Conservation (phyloP, 2,329 filamentous ascomycete species). For the Fusarium caatingaense region DNA sequence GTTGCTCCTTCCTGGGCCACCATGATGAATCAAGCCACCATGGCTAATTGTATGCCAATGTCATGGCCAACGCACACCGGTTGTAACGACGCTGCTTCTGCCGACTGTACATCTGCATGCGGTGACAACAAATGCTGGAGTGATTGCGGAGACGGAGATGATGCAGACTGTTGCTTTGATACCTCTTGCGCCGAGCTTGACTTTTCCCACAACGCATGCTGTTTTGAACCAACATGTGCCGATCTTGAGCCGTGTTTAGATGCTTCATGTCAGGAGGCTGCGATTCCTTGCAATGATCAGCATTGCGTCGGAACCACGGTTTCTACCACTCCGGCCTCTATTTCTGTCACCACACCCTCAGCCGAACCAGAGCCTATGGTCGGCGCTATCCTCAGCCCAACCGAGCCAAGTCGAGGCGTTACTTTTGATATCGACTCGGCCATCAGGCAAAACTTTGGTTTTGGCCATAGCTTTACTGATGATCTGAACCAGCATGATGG, state of each 20-base stretch:
- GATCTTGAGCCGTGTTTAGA: conserved; percentile 55
- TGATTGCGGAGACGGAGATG: conserved; percentile 49
- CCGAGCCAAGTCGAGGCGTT: conserved; percentile 16
- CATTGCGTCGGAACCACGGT: conserved; percentile 49
- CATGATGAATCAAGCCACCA: conserved; percentile 32
- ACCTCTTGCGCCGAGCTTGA: conserved; percentile 48
- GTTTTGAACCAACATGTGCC: conserved; percentile 49
- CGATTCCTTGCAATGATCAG: conserved; percentile 51
- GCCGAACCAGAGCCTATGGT: conserved; percentile 43
- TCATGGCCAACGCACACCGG: conserved; percentile 33
- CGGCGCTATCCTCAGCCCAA: conserved; percentile 30
- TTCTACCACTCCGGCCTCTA: conserved; percentile 44
- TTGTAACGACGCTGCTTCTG: conserved; percentile 49
- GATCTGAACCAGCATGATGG: conserved; percentile 19
- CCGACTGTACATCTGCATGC: conserved; percentile 52
- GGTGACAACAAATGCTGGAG: conserved; percentile 47
- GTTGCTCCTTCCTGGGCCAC: conserved; percentile 31
- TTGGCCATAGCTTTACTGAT: conserved; percentile 20
- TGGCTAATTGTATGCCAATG: conserved; percentile 31
- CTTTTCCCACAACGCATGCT: conserved; percentile 39
- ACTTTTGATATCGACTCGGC: conserved; percentile 28
- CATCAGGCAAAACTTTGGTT: conserved; percentile 20
- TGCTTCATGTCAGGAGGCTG: conserved; percentile 46
- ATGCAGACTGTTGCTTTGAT: conserved; percentile 52
- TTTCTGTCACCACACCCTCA: conserved; percentile 47